Evolutionary conservation across 106 monocot genomes (phyloP), one percentile per base, ranked within the genome.

Genomic region (Agapanthus africanus): DNA sequence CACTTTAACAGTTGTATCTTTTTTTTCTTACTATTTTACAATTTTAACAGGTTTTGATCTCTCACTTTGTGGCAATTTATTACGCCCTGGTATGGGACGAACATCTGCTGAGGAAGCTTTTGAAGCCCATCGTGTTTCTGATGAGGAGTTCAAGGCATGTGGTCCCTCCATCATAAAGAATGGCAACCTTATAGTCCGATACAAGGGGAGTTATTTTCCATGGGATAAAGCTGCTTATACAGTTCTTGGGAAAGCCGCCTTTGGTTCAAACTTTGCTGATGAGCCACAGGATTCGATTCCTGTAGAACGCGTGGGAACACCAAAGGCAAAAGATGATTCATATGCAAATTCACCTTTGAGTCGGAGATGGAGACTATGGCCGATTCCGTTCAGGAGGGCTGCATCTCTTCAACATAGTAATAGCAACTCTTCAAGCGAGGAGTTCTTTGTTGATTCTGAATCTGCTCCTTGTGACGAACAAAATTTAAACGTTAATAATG

Each of bases 341-440:
- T 37, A 23, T 70, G 37, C 40, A 71, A 37, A 72, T 35, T 87
- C 91, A 7, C 78, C 81, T 49, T 42, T 26, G 15, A 39, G 69
- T n/a, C 72, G 82, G 14, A 76, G 91, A 74, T 97, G 95, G 95
- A 88, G 82, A 78, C 75, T 95, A 11, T 95, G 91, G 95, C 82
- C 86, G 39, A 95, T 70, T 78, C 91, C 91, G 65, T 91, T 91
- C 63, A 82, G 95, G 70, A 82, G 79, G 61, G 77, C 60, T 13
- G 75, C 64, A 74, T 75, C 91, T 46, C 73, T 97, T 73, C 78
- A 86, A 54, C 81, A 67, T 30, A 84, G 73, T 61, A 74, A 87
- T 38, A 80, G 76, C 68, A 71, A 65, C 37, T 59, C 83, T 42
- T 86, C 91, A 52, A 76, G 71, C 69, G 84, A 84, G 68, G 90